Base-by-base conservation (phyloP, 2,329 filamentous ascomycete genomes). In the Sclerotiophoma versabilis region DNA sequence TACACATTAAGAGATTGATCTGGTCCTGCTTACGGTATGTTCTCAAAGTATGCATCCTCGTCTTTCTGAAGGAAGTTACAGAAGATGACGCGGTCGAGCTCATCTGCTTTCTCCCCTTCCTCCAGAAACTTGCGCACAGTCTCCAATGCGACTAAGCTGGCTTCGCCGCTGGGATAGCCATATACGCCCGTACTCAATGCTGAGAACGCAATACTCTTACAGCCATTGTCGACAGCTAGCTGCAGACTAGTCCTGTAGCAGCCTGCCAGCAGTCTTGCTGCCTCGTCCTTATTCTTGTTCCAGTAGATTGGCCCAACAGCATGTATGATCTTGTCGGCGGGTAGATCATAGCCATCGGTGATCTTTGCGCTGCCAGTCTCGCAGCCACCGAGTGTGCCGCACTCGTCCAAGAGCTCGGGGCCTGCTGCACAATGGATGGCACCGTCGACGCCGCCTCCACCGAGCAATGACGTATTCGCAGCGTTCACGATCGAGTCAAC, bases 401-500 rank as follows among this genome's bases (percentile, higher is more conserved):
- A 97, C 77, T 95, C 93, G 8, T 79, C 69, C 17, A 87, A 60
- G 0, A 98, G 84, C 0, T 75, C 74, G 0, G 78, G 83, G 0
- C 95, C 95, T 0, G 95, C 93, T 33, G 89, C 92, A 25, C 83
- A 76, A 73, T 98, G 95, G 65, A 98, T 97, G 23, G 92, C 79
- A 32, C 80, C 80, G 52, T 82, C 80, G 14, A 98, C 92, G 29
- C 95, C 95, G n/a, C 92, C 92, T 47, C 95, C 95, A 49, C 93
- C 92, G 0, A 90, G 81, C 0, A 98, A 84, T 1, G 82, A 83
- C 9, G 76, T 77, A 74, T 98, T 98, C 37, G 95, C 93, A 1
- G 95, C 93, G 73, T 98, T 98, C 73, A 98, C 93, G 64, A 97
- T 95, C 60, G 89, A 89, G 69, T 92, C 91, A 38, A 92, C 83